Conservation (phyloP, 306 rosid species). For the Clitoria ternatea region DNA sequence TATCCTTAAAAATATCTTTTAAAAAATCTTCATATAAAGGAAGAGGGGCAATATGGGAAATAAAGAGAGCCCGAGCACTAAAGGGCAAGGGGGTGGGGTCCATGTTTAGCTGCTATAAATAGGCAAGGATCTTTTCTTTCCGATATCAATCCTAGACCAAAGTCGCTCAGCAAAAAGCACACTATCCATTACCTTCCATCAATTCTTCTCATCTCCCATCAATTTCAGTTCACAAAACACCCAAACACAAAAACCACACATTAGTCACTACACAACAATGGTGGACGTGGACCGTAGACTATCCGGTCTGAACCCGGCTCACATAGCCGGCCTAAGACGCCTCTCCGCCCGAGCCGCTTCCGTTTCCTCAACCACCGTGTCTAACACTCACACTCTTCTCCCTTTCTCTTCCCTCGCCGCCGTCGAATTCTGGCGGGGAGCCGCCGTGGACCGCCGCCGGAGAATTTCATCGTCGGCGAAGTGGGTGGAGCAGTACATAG, state of each 20-base stretch:
- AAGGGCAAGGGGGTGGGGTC: conserved; percentile 31
- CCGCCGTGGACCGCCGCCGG: conserved; percentile 56
- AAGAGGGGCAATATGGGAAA: conserved; percentile 22
- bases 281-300: conserved; percentile 93
- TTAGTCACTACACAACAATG: conserved; percentile 32
- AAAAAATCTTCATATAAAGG: too few relatives aligned
- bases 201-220: not conserved
- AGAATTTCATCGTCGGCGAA: conserved; percentile 61
- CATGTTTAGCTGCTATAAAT: conserved; percentile 42
- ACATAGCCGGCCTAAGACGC: conserved; percentile 80
- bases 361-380: conserved; percentile 42
- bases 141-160: too few relatives aligned
- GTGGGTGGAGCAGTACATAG: conserved; percentile 74
- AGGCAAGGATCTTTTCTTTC: not conserved
- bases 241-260: not conserved
- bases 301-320: conserved; percentile 85
- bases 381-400: conserved; percentile 59
- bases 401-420: conserved; percentile 67
- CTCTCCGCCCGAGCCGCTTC: conserved; percentile 91
- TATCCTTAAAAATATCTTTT: too few relatives aligned
- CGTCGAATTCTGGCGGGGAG: too few relatives aligned
- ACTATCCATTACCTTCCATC: not conserved
- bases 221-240: not conserved
- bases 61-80: not conserved
- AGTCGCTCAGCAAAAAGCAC: conserved; percentile 13